Conservation (phyloP, 1,284 basidiomycete genomes). For the Microbotryum saponariae region DNA sequence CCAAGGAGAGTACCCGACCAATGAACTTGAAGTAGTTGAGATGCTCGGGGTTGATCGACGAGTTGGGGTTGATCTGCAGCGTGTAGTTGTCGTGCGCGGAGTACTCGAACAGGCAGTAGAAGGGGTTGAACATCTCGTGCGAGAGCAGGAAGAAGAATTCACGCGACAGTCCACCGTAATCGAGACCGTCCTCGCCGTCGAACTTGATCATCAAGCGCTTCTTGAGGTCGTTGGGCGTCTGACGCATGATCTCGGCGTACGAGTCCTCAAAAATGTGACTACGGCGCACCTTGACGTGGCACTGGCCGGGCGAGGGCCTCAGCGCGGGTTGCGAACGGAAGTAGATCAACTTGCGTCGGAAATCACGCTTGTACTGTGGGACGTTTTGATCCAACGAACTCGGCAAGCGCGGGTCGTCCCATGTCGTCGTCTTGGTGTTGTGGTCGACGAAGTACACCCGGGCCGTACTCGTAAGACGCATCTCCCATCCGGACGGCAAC, state of each 20-base stretch:
- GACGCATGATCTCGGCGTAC: constrained; percentile 90
- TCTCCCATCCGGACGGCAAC: constrained; percentile 94
- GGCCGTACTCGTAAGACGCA: constrained; percentile 85
- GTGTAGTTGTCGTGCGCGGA: constrained; percentile 99
- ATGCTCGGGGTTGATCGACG: constrained; percentile 96
- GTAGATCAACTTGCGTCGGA: constrained; percentile 95
- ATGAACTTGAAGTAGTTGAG: constrained; percentile 99
- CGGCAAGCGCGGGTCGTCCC: constrained; percentile 86
- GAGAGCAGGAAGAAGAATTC: constrained; percentile 99
- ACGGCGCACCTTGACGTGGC: constrained; percentile 90
- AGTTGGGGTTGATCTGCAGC: constrained; percentile 63
- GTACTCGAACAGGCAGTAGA: constrained; percentile 98
- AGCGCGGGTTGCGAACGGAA: constrained; percentile 96
- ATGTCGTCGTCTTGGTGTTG: constrained; percentile 72
- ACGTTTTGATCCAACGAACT: constrained; percentile 81
- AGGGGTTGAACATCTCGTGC: constrained; percentile 76
- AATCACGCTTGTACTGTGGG: constrained; percentile 99
- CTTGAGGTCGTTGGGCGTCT: constrained; percentile 89
- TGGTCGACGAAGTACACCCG: constrained; percentile 96
- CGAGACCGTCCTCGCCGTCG: constrained; percentile 94
- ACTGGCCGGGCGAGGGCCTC: constrained; percentile 71
- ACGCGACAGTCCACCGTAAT: constrained; percentile 94
- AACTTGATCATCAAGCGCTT: constrained; percentile 98
- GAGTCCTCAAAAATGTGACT: constrained; percentile 93
- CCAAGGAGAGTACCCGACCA: constrained; percentile 83